These are phyloP conservation scores for Populus tremula DNA, from an alignment of 345 rosid species.

Conservation along the genomic window DNA sequence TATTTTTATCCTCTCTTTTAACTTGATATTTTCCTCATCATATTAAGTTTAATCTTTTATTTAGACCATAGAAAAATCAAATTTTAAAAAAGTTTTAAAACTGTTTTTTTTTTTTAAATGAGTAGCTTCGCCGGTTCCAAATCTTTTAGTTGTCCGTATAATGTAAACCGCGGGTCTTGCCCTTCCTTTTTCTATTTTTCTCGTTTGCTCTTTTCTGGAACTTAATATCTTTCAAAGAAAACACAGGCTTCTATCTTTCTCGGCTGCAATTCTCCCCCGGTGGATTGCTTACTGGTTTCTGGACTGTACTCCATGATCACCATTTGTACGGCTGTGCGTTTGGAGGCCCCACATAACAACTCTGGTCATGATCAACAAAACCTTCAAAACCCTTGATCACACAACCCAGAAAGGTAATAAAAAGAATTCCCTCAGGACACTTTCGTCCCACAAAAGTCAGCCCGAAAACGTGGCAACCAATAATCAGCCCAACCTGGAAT, in stretches of 20 bases:
- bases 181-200: too few species aligned
- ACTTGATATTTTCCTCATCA: too few species aligned
- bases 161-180: too few species aligned
- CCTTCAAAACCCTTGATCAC: not conserved
- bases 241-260: not conserved
- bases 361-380: not conserved
- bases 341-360: constrained; percentile 4
- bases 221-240: not conserved
- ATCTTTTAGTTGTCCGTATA: too few species aligned
- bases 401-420: not conserved
- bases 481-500: not conserved
- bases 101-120: too few species aligned
- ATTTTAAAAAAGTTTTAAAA: too few species aligned
- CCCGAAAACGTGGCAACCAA: constrained; percentile 24
- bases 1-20: too few species aligned
- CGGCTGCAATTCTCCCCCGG: not conserved
- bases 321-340: constrained; percentile 13
- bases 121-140: too few species aligned
- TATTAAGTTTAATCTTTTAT: too few species aligned
- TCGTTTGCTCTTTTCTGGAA: too few species aligned
- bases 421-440: constrained; percentile 1
- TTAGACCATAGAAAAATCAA: too few species aligned
- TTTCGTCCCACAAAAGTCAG: constrained; percentile 18
- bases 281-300: not conserved
- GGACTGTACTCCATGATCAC: not conserved